Base-by-base conservation (phyloP, 768 basidiomycete genomes). In the Termitomyces titanicus region DNA sequence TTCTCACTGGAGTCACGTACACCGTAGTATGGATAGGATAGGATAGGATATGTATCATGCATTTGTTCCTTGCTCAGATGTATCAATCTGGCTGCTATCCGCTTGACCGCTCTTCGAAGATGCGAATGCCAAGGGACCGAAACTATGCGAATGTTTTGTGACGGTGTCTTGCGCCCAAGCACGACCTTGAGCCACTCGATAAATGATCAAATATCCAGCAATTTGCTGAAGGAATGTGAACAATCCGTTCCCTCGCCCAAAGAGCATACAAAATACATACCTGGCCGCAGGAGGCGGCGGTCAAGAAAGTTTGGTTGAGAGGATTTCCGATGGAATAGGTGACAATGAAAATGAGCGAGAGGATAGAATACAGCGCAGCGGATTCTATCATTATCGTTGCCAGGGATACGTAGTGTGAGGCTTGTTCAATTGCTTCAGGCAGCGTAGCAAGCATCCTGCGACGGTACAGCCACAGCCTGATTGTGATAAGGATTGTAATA, bases 341-440 rank as follows among this genome's bases (percentile, higher is more conserved):
- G 20, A 76, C 61, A 43, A 79, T 68, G 57, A 78, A 72, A 7
- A 72, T 50, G 15, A 76, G 17, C 2, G 75, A 68, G 54, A 70
- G 69, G 24, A 69, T 56, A 2, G 74, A 73, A 50, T 78, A 79
- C 6, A 78, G 57, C 0, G 75, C 71, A 0, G 78, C 78, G 3
- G 72, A 74, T 56, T 79, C 77, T 37, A 79, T 58, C 18, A 79
- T 47, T 31, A 78, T 70, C 0, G 72, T 60, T 0, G 61, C 62
- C 29, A 75, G 58, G 8, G 71, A 73, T 24, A 70, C 52, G 57
- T 77, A 9, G 29, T 29, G 9, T 29, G 29, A 78, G n/a, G 70
- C 61, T 7, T 40, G 57, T 7, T 64, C 72, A 46, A 72, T 58
- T 0, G 66, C 71, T 2, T 61, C 53, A 3, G 71, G 67, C 15